Percentiles rank a stretch among this genome's conserved stretches.
Conservation (phyloP, 176 grass and related monocot species). For the Oryza rufipogon region DNA sequence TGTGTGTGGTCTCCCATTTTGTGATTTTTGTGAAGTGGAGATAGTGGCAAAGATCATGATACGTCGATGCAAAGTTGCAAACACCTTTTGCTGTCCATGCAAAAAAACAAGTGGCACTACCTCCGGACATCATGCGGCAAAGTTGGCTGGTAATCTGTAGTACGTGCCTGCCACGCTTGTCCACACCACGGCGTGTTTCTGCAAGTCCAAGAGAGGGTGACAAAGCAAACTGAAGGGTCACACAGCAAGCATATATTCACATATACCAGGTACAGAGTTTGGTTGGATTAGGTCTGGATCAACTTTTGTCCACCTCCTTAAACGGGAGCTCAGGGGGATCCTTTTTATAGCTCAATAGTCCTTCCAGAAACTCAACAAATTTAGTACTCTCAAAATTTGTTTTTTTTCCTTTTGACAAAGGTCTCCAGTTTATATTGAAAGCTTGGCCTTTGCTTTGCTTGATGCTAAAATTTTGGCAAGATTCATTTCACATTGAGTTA, state of each 20-base stretch:
- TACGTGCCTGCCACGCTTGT: slow-evolving; percentile 7
- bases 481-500: not conserved
- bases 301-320: slow-evolving; percentile 7
- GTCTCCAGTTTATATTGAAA: not conserved
- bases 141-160: not conserved
- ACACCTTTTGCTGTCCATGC: not conserved
- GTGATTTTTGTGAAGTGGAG: slow-evolving; percentile 4
- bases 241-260: not conserved
- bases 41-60: not conserved
- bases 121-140: not conserved
- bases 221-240: slow-evolving; percentile 2
- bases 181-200: slow-evolving; percentile 27
- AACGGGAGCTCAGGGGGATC: not conserved
- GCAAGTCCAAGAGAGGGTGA: not conserved
- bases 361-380: not conserved
- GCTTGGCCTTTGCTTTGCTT: not conserved
- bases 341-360: not conserved
- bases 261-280: not conserved
- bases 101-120: not conserved
- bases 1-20: not conserved
- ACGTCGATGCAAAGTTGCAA: not conserved
- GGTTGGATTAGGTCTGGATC: slow-evolving; percentile 29
- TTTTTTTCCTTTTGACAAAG: not conserved
- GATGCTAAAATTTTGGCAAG: not conserved
- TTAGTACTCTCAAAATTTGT: not conserved